A percentile compares a stretch with the other conserved stretches of the same genome.
Conservation (phyloP, 2,329 filamentous ascomycete species). For the Monosporascus sp. region DNA sequence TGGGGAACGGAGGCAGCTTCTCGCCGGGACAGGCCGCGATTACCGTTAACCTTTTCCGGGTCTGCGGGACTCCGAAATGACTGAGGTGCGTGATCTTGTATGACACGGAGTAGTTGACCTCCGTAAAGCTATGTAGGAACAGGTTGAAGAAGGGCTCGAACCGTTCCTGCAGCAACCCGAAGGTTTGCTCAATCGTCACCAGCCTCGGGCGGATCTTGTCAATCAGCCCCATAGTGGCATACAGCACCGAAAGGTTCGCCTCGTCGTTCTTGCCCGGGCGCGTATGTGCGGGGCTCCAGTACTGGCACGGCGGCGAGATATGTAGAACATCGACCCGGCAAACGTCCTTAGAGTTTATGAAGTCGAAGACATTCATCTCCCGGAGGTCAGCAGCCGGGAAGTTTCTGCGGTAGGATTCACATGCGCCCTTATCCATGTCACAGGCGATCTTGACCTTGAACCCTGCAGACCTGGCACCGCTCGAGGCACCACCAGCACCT, state of each 20-base stretch:
- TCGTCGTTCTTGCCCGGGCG: slow-evolving; percentile 51
- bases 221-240: slow-evolving; percentile 46
- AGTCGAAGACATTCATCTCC: slow-evolving; percentile 37
- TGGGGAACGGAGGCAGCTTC: slow-evolving; percentile 57
- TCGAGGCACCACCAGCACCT: slow-evolving; percentile 60
- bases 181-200: slow-evolving; percentile 72
- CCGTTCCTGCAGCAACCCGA: slow-evolving; percentile 50
- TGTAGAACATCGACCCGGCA: slow-evolving; percentile 59
- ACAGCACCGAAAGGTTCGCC: slow-evolving; percentile 54
- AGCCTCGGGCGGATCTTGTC: slow-evolving; percentile 54
- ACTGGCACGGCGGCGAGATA: slow-evolving; percentile 70
- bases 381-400: slow-evolving; percentile 46
- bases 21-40: slow-evolving; percentile 63
- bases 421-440: slow-evolving; percentile 53
- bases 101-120: slow-evolving; percentile 59
- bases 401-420: slow-evolving; percentile 51
- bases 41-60: slow-evolving; percentile 45
- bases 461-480: slow-evolving; percentile 54
- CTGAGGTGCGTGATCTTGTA: slow-evolving; percentile 55
- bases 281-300: slow-evolving; percentile 66
- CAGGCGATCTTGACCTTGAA: slow-evolving; percentile 55
- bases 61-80: slow-evolving; percentile 44
- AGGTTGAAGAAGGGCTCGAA: slow-evolving; percentile 49
- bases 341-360: slow-evolving; percentile 33
- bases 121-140: slow-evolving; percentile 57